A percentile compares a stretch with the other conserved stretches of the same genome.
Conservation (phyloP, 2,329 filamentous ascomycete species). For the Claviceps sp. region DNA sequence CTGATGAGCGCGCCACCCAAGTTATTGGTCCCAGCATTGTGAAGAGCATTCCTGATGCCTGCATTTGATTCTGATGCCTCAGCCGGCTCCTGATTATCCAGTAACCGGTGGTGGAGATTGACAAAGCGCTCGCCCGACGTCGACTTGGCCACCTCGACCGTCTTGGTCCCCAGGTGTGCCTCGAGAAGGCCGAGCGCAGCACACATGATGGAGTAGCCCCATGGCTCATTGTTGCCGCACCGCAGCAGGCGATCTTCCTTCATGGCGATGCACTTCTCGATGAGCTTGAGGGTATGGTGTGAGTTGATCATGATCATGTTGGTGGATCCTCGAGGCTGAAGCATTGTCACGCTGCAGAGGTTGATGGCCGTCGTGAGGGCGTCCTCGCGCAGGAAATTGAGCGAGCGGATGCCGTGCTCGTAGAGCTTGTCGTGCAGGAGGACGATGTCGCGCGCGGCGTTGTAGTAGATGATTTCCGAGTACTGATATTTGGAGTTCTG, state of each 20-base stretch:
- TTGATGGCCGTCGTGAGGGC: conserved; percentile 46
- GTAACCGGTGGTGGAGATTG: conserved; percentile 41
- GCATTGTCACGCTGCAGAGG: conserved; percentile 46
- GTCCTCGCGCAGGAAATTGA: conserved; percentile 48
- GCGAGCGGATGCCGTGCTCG: conserved; percentile 42
- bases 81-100: conserved; percentile 38
- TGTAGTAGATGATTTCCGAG: conserved; percentile 51
- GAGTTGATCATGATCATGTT: conserved; percentile 51
- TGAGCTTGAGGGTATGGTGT: conserved; percentile 44
- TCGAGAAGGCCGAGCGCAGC: conserved; percentile 45
- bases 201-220: conserved; percentile 52
- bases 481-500: conserved; percentile 48
- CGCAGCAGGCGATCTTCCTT: conserved; percentile 47
- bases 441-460: conserved; percentile 46
- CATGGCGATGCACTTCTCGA: conserved; percentile 46
- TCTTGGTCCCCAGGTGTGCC: conserved; percentile 44
- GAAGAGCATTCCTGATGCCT: not conserved
- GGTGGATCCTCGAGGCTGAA: conserved; percentile 43
- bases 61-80: conserved; percentile 15
- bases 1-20: conserved; percentile 13
- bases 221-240: conserved; percentile 51
- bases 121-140: conserved; percentile 46
- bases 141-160: conserved; percentile 42
- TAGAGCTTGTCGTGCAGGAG: conserved; percentile 47
- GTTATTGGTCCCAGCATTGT: conserved; percentile 1